These are phyloP conservation scores for Auriscalpium vulgare DNA, from an alignment of 768 basidiomycete genomes.

Conservation along the genomic window DNA sequence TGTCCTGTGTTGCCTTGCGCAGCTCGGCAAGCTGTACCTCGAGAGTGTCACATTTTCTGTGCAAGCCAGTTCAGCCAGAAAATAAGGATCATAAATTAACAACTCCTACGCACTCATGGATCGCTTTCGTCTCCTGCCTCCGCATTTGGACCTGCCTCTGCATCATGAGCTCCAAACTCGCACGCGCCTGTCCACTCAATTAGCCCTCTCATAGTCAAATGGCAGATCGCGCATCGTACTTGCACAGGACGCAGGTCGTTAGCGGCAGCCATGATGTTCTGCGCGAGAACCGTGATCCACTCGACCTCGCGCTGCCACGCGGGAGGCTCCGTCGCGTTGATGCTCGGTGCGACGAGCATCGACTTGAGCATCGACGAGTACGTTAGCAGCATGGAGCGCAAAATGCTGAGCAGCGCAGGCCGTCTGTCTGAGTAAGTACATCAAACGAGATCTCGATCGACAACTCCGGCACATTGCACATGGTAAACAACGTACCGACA, in stretches of 20 bases:
- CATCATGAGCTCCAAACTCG: constrained; percentile 79
- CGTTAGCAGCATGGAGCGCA: constrained; percentile 71
- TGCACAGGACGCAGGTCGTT: constrained; percentile 88
- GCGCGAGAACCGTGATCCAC: constrained; percentile 73
- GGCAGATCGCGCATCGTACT: constrained; percentile 30
- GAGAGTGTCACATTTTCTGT: constrained; percentile 67
- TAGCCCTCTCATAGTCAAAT: not conserved
- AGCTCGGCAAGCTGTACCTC: constrained; percentile 56
- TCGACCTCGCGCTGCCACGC: constrained; percentile 73
- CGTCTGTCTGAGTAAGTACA: constrained; percentile 50
- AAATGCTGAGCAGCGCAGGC: constrained; percentile 60
- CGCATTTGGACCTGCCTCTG: constrained; percentile 67
- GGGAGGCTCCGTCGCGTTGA: constrained; percentile 40
- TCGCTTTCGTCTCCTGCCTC: constrained; percentile 56
- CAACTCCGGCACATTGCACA: not conserved
- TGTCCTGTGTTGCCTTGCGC: constrained; percentile 20
- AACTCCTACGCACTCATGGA: constrained; percentile 52
- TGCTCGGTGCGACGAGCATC: constrained; percentile 56
- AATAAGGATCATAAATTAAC: not conserved
- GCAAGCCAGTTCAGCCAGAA: not conserved
- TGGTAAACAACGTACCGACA: constrained; percentile 38
- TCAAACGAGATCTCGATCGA: too few species aligned
- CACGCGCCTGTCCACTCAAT: constrained; percentile 51
- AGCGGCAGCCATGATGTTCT: constrained; percentile 85
- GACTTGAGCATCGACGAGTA: constrained; percentile 70